Conservation (phyloP, 441 rosid genomes). For the Melastoma candidum region DNA sequence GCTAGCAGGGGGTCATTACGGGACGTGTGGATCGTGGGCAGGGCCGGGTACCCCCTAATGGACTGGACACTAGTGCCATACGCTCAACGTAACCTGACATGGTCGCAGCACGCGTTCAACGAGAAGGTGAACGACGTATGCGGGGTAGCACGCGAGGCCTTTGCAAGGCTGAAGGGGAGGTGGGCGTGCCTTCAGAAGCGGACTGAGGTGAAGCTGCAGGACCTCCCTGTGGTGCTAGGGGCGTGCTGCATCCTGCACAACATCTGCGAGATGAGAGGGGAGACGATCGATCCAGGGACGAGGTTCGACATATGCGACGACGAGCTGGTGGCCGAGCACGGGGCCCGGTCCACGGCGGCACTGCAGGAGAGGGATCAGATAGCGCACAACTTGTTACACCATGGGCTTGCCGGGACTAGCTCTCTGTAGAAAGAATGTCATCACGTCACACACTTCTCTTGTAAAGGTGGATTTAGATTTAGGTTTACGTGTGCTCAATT, state of each 20-base stretch:
- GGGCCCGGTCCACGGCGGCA: slow-evolving; percentile 34
- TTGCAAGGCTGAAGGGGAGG: slow-evolving; percentile 51
- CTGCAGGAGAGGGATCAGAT: slow-evolving; percentile 52
- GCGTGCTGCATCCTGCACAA: slow-evolving; percentile 85
- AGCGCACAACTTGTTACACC: slow-evolving; percentile 76
- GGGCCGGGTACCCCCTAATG: slow-evolving; percentile 47
- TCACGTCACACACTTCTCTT: too few species aligned
- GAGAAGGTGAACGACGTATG: slow-evolving; percentile 44
- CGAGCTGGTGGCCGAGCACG: slow-evolving; percentile 48
- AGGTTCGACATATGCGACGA: slow-evolving; percentile 56
- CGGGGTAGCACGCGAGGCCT: slow-evolving; percentile 37
- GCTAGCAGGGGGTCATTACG: slow-evolving; percentile 48
- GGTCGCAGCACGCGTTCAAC: slow-evolving; percentile 77
- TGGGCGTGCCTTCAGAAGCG: slow-evolving; percentile 78
- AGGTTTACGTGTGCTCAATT: too few species aligned
- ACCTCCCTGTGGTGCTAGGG: slow-evolving; percentile 68
- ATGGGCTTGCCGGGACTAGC: slow-evolving; percentile 44
- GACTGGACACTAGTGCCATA: slow-evolving; percentile 86
- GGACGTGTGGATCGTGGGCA: slow-evolving; percentile 69
- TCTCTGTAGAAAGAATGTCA: slow-evolving; percentile 16
- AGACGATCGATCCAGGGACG: slow-evolving; percentile 35
- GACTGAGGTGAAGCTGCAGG: slow-evolving; percentile 72
- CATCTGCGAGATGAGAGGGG: slow-evolving; percentile 64
- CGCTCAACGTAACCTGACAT: slow-evolving; percentile 55
- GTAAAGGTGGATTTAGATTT: too few species aligned